Base-by-base conservation (phyloP, 1,139 yeast genomes). In the Casaregolazyma suthepensis region DNA sequence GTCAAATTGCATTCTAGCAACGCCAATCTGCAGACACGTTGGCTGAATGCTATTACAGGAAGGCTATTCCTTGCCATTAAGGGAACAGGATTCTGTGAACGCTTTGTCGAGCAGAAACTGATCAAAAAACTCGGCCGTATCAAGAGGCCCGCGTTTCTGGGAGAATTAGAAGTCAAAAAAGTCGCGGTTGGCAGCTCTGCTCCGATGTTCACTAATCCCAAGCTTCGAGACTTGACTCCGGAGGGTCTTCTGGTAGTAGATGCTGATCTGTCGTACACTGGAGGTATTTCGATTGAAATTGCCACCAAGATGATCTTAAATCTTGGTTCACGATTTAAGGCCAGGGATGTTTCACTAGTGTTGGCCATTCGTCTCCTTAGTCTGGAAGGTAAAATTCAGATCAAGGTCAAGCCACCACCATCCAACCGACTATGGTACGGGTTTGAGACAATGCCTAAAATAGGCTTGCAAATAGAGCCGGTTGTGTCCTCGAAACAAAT, bases 371-470 rank as follows among this genome's bases (percentile, higher is more conserved):
- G 85, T 0, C 70, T 90, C 46, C 79, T 79, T 52, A 81, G 77
- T 61, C 63, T 93, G 4, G 83, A 85, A 54, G 99, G 99, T 0
- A 86, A 88, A 1, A 59, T 91, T 58, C 67, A 86, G 0, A 65
- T 91, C 29, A 75, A 79, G 52, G 69, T 91, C 45, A 93, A 93
- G 65, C 89, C 95, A 0, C 96, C 96, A 0, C 98, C 99, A 13
- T 83, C 96, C 2, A 84, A 83, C 56, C 77, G 98, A 61, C 64
- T 93, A 1, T 93, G 99, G 99, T 93, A 89, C 65, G 81, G 89
- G 1, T 93, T 90, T 68, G 89, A 84, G 60, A 70, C 77, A 6
- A 89, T 85, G 76, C 99, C 99, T 0, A 75, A 77, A 15, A 71
- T 91, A 68, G 84, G 82, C 20, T 69, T 93, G 58, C 82, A 78